Base-by-base conservation (phyloP, 1,284 basidiomycete genomes). In the Tylopilus orsonianus region DNA sequence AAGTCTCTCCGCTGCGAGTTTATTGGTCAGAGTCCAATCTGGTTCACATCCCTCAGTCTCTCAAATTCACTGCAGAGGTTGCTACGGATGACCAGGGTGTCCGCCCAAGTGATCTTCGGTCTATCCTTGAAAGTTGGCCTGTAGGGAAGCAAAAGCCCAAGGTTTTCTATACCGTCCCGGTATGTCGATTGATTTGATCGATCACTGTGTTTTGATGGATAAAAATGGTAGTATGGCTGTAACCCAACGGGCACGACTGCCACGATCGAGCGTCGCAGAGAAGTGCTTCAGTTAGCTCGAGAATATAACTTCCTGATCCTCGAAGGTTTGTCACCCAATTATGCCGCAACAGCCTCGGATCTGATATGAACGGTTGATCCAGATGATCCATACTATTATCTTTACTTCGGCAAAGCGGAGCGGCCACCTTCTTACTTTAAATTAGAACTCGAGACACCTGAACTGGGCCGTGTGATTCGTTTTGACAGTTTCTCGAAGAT, bases 401-500 rank as follows among this genome's bases (percentile, higher is more conserved):
- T 87, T 44, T 89, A 87, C 69, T 87, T 83, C 48, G 84, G 87
- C 50, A 75, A 72, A 63, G 78, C 71, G 50, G 80, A 75, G 40
- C 81, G 77, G 27, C 79, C 74, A 29, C 81, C 86, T 1, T 90
- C 85, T 0, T 95, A 93, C 68, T 93, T 94, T 65, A 72, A 79
- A 44, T 75, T 94, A 37, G 92, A 95, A 62, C 73, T 64, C 4
- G 73, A 80, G 46, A 70, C 75, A 46, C 69, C 73, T 16, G 75
- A 79, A 53, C 78, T 81, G 24, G 91, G 91, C 3, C 80, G 85
- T n/a, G 90, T 94, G 8, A 54, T 94, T 20, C 80, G 93, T 32
- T 91, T 94, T 65, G 93, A 95, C 65, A 90, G 87, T 63, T 77
- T 97, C 53, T 91, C 87, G 48, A 97, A 97, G 74, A 77, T 96